A percentile compares a stretch with the other conserved stretches of the same genome.
These are phyloP conservation scores for Rhizoclosmatium globosum DNA, from an alignment of 192 early-diverging fungal species.

Conservation along the genomic window DNA sequence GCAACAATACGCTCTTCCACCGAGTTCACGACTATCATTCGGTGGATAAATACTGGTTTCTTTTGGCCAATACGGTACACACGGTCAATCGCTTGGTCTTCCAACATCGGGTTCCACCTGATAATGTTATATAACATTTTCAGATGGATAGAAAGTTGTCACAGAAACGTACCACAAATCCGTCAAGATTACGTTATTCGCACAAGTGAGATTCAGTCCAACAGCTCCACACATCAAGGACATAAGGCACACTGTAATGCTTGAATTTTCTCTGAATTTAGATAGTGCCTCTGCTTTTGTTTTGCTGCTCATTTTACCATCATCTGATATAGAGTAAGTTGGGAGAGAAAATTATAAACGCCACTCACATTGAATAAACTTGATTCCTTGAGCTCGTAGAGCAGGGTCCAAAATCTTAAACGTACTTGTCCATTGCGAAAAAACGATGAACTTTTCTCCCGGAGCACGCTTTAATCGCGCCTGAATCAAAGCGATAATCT, in stretches of 20 bases:
- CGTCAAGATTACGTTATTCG: slow-evolving; percentile 51
- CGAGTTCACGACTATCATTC: slow-evolving; percentile 65
- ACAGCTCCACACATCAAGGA: slow-evolving; percentile 48
- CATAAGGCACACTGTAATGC: slow-evolving; percentile 39
- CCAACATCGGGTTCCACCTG: slow-evolving; percentile 74
- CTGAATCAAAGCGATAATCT: slow-evolving; percentile 29
- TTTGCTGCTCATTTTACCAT: slow-evolving; percentile 36
- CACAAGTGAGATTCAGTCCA: slow-evolving; percentile 50
- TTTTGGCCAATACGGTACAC: slow-evolving; percentile 60
- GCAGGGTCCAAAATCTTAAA: slow-evolving; percentile 46
- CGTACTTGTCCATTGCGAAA: slow-evolving; percentile 88
- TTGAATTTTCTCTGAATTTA: slow-evolving; percentile 10
- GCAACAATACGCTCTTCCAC: slow-evolving; percentile 72
- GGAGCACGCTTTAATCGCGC: slow-evolving; percentile 13
- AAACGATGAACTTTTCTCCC: slow-evolving; percentile 80
- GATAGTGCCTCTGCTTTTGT: slow-evolving; percentile 15
- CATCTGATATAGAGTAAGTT: slow-evolving; percentile 17
- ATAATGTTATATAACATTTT: neutral
- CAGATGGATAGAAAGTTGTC: neutral
- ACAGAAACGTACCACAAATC: slow-evolving; percentile 44
- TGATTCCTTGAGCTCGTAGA: neutral
- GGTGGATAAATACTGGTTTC: slow-evolving; percentile 61
- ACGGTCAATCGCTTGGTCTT: slow-evolving; percentile 70
- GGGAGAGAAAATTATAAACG: neutral
- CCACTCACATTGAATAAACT: slow-evolving; percentile 12